phyloP scores from a whole-genome alignment of 306 rosid species.

The Cicer chorassanicum region DNA sequence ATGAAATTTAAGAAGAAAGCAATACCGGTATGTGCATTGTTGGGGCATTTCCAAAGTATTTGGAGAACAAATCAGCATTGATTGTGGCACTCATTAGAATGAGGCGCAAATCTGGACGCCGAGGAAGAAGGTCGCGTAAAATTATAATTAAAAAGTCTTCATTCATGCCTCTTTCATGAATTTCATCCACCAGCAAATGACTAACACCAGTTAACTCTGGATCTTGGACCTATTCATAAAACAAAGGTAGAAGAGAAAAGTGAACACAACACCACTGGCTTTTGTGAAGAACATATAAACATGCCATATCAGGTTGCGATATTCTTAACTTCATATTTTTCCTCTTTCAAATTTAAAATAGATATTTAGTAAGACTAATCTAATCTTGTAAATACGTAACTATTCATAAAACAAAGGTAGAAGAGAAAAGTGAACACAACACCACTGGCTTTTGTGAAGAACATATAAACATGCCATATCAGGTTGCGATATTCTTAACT shows the following conservation, averaged over 20 bases:
- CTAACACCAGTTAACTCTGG: slow-evolving; percentile 81
- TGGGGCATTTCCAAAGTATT: slow-evolving; percentile 84
- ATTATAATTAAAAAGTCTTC: slow-evolving; percentile 90
- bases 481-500: neutral
- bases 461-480: slow-evolving; percentile 32
- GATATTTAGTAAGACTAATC: slow-evolving; percentile 19
- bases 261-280: slow-evolving; percentile 38
- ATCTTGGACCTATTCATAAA: slow-evolving; percentile 78
- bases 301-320: slow-evolving; percentile 5
- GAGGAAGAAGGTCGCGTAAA: slow-evolving; percentile 90
- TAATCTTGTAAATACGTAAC: slow-evolving; percentile 7
- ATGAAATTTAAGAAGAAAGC: slow-evolving; percentile 40
- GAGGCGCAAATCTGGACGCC: slow-evolving; percentile 88
- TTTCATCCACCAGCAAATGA: slow-evolving; percentile 96
- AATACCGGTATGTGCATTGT: slow-evolving; percentile 81
- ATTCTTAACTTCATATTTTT: neutral
- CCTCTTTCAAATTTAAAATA: slow-evolving; percentile 37
- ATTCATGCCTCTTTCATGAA: slow-evolving; percentile 99
- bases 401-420: slow-evolving; percentile 46
- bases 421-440: slow-evolving; percentile 41
- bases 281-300: slow-evolving; percentile 36
- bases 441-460: slow-evolving; percentile 36
- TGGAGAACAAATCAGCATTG: slow-evolving; percentile 91
- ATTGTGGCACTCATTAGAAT: slow-evolving; percentile 98
- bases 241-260: slow-evolving; percentile 45